Percentiles rank a stretch among this genome's conserved stretches.
phyloP scores from a whole-genome alignment of 208 protist species.

The Entamoeba dispar region DNA sequence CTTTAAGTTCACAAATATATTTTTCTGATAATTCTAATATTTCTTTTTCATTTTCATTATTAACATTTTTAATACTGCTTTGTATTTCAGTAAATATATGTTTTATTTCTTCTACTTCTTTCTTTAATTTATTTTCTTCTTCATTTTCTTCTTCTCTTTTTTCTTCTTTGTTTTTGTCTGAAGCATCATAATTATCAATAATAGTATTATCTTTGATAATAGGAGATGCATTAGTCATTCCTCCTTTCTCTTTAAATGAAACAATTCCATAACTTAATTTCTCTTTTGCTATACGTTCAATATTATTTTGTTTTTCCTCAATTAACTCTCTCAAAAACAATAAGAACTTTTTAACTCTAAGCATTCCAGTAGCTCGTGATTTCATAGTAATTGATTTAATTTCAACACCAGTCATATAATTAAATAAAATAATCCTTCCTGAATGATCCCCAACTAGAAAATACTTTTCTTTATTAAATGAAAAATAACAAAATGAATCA shows the following conservation, averaged over 20 bases:
- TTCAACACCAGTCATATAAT: not conserved
- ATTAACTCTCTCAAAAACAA: not conserved
- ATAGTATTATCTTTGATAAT: not conserved
- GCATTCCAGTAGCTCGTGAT: not conserved
- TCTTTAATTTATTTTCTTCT: not conserved
- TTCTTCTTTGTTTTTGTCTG: not conserved
- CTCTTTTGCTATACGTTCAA: not conserved
- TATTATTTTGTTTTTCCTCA: not conserved
- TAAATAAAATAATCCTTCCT: not conserved
- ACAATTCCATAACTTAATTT: not conserved
- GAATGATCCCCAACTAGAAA: not conserved
- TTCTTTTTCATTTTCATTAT: not conserved
- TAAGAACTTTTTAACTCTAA: not conserved
- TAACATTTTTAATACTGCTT: not conserved
- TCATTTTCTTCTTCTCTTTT: not conserved
- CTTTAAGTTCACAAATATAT: not conserved
- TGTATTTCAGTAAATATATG: not conserved
- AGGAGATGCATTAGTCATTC: not conserved
- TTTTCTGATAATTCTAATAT: not conserved
- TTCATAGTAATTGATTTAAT: not conserved
- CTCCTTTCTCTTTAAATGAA: not conserved
- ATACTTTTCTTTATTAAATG: not conserved
- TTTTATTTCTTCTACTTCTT: not conserved
- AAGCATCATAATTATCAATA: not conserved
- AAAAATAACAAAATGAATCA: not conserved